Base-by-base conservation (phyloP, 1,139 yeast genomes). In the Candida tetrigidarum region DNA sequence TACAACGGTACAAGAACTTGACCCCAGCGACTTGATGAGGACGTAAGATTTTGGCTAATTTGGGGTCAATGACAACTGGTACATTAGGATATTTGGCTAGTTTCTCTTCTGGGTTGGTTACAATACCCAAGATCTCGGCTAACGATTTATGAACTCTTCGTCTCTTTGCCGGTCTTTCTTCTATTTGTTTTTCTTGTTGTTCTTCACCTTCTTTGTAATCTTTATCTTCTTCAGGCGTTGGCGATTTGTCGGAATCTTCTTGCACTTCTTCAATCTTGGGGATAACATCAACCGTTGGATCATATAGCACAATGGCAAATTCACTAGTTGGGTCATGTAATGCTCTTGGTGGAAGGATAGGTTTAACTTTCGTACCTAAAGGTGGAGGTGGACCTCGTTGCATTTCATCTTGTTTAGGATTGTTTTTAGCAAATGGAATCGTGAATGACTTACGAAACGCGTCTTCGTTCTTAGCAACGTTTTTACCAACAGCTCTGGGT, bases 1-100 rank as follows among this genome's bases (percentile, higher is more conserved):
- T 90, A 64, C 98, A 92, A 48, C 93, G 71, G 60, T 91, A 93
- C 47, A 93, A 69, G 61, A 93, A 93, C 62, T 88, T 81, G 27
- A 93, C 97, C 51, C 99, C 99, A 46, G 93, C 96, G 3, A 93
- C 84, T 63, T 93, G 99, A 74, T 93, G 99, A 0, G 99, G 99
- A 53, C 99, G 78, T 40, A 93, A 71, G 33, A 90, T 84, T 59
- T 88, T 88, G 26, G 96, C 82, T 28, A 93, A 71, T 50, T 78
- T 80, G 0, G 99, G 99, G 59, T 93, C 99, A 41, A 95, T 88
- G 2, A 95, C 98, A 7, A 93, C 99, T 0, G 99, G 96, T 2
- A 93, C 98, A 60, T 89, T 84, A 0, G 96, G 88, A 49, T 78
- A 83, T 49, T 77, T 80, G 30, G 76, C 74, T 10, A 63, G 41